Percentiles rank a stretch among this genome's conserved stretches.
Evolutionary conservation across 495 filamentous ascomycete genomes (phyloP).

Genomic region (Penicillium taxi): DNA sequence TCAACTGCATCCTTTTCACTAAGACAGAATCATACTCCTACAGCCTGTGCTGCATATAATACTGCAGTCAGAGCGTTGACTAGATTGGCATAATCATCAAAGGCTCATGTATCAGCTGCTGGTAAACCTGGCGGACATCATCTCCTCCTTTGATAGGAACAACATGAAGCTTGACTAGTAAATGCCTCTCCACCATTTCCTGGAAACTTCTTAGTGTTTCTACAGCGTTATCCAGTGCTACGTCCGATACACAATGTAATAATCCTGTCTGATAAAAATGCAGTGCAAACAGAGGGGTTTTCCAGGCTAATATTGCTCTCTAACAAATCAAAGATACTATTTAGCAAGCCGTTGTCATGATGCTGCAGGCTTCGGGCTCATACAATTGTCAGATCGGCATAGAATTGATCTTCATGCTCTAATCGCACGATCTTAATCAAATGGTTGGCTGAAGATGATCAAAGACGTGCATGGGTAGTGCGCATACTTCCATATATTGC

Average conservation of each 20-base stretch:
- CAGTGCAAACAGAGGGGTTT: conserved; percentile 42
- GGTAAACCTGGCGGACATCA: conserved; percentile 33
- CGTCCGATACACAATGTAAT: conserved; percentile 40
- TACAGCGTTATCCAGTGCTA: conserved; percentile 39
- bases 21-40: conserved; percentile 32
- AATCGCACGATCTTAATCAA: conserved; percentile 50
- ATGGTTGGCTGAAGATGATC: conserved; percentile 42
- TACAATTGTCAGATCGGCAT: conserved; percentile 37
- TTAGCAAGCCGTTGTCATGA: conserved; percentile 1
- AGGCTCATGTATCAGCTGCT: conserved; percentile 49
- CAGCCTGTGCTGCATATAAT: conserved; percentile 19
- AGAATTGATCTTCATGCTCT: conserved; percentile 50
- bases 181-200: conserved; percentile 31
- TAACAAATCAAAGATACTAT: conserved; percentile 10
- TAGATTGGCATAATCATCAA: conserved; percentile 47
- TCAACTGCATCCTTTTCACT: conserved; percentile 22
- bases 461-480: conserved; percentile 22
- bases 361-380: no score
- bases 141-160: conserved; percentile 22
- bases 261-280: conserved; percentile 50
- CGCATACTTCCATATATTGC: conserved; percentile 36
- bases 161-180: conserved; percentile 28
- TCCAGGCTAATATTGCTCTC: conserved; percentile 45
- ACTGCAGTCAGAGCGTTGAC: conserved; percentile 32
- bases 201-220: conserved; percentile 40